Base-by-base conservation (phyloP, 2,329 filamentous ascomycete species). In the Alternaria triticimaculans region DNA sequence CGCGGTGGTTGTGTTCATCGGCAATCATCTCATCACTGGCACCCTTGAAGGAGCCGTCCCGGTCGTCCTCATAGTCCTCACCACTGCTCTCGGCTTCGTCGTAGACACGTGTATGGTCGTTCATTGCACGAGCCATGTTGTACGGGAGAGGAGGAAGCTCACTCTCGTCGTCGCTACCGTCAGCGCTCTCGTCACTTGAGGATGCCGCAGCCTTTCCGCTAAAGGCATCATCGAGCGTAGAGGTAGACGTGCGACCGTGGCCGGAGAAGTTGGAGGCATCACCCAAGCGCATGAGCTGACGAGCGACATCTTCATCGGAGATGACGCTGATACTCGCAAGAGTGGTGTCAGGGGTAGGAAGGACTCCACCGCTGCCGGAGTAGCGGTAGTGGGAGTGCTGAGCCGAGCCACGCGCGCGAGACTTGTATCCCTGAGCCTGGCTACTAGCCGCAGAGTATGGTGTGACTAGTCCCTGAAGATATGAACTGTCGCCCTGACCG, bases 261-360 rank as follows among this genome's bases (percentile, higher is more conserved):
- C 75, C 77, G 8, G 94, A 97, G 75, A 96, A 91, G 78, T 97
- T 97, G 60, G 94, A 96, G 72, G 94, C 93, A 78, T 97, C 94
- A 49, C 96, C 94, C 58, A 99, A 87, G 72, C 95, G 92, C 90
- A 99, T 98, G 75, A 99, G 86, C 82, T 98, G 96, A 77, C 97
- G 90, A 61, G 96, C 96, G 66, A 98, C 96, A 81, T 99, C 96
- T 81, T 99, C 96, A 78, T 99, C 96, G 14, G 95, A 98, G 80
- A 99, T 95, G 80, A 93, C 96, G 82, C 95, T 98, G 51, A 69
- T 68, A 41, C 76, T 78, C 58, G 93, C 93, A 72, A 98, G 92
- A 12, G 96, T 99, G n/a, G 95, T 95, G 74, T 98, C 96, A 25
- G 96, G 96, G 3, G 96, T 99, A 20, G 94, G 94, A 67, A 97